Evolutionary conservation across 208 protist species (phyloP).

Genomic region (Leishmania martiniquensis): DNA sequence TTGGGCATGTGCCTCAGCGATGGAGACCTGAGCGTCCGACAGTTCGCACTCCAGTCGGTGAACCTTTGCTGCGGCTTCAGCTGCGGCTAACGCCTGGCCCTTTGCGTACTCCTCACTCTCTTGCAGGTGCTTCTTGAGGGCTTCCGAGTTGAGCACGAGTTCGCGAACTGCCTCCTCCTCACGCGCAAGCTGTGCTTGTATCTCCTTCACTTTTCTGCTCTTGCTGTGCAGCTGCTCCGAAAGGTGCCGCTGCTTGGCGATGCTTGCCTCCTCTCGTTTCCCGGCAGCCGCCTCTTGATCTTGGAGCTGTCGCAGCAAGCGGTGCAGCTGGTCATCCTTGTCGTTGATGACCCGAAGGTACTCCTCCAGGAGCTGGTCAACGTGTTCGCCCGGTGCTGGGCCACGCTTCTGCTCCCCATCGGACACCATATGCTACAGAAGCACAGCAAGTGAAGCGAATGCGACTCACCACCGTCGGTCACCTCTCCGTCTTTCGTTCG

Average conservation of each 20-base stretch:
- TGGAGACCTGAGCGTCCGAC: background rate
- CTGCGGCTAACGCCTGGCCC: background rate
- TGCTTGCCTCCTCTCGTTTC: slow-evolving; percentile 35
- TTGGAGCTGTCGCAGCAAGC: slow-evolving; percentile 54
- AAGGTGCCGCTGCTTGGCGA: slow-evolving; percentile 22
- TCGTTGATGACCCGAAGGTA: slow-evolving; percentile 88
- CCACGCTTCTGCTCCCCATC: slow-evolving; percentile 12
- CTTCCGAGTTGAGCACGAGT: slow-evolving; percentile 42
- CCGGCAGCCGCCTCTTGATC: slow-evolving; percentile 35
- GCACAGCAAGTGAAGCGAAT: background rate
- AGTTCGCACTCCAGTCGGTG: background rate
- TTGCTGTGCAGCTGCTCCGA: slow-evolving; percentile 26
- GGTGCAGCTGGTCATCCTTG: slow-evolving; percentile 83
- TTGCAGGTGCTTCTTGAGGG: slow-evolving; percentile 36
- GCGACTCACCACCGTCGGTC: background rate
- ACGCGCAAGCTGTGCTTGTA: slow-evolving; percentile 25
- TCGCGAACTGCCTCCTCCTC: slow-evolving; percentile 40
- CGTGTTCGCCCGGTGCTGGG: slow-evolving; percentile 12
- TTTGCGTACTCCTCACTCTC: slow-evolving; percentile 10
- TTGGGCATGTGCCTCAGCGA: background rate
- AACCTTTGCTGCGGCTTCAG: slow-evolving; percentile 1
- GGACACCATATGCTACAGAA: slow-evolving; percentile 15
- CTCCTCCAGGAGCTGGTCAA: slow-evolving; percentile 85
- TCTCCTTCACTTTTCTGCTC: slow-evolving; percentile 24
- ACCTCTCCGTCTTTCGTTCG: background rate